These are phyloP conservation scores for Lenzites betulinus DNA, from an alignment of 768 basidiomycete genomes.

Conservation along the genomic window DNA sequence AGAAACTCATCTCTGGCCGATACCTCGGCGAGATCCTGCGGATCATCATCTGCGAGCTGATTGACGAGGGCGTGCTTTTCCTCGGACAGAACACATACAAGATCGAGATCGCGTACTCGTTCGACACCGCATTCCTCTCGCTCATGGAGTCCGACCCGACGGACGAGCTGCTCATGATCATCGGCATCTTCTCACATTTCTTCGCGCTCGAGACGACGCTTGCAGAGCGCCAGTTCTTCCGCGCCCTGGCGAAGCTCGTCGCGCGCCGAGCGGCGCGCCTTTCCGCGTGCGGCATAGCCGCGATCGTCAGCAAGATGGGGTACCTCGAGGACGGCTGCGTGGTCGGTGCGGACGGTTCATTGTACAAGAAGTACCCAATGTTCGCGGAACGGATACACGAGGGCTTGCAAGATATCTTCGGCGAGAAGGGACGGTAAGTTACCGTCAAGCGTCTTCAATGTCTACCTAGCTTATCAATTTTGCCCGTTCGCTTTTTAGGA, in stretches of 20 bases:
- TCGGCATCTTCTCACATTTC: conserved; percentile 97
- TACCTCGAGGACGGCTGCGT: conserved; percentile 88
- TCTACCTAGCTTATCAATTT: background rate
- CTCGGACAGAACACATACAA: conserved; percentile 99
- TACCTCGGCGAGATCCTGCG: conserved; percentile 97
- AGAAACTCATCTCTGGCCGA: conserved; percentile 96
- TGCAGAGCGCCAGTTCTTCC: conserved; percentile 97
- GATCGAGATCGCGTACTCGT: conserved; percentile 87
- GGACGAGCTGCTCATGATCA: conserved; percentile 94
- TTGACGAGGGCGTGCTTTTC: conserved; percentile 96
- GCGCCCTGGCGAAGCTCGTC: conserved; percentile 86
- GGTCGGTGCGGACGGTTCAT: conserved; percentile 91
- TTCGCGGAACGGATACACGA: conserved; percentile 93
- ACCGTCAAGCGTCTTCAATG: background rate
- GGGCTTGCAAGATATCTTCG: conserved; percentile 92
- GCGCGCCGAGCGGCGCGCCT: conserved; percentile 88
- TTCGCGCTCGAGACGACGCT: conserved; percentile 95
- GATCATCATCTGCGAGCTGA: conserved; percentile 92
- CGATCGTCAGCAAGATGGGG: conserved; percentile 93
- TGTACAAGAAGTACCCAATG: conserved; percentile 98
- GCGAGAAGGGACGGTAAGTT: conserved; percentile 88
- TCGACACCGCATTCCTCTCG: conserved; percentile 97
- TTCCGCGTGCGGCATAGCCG: conserved; percentile 94
- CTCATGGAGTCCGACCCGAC: conserved; percentile 97
- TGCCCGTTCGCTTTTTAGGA: conserved; percentile 38